Base-by-base conservation (phyloP, 2,329 filamentous ascomycete species). In the Talaromyces sp. region DNA sequence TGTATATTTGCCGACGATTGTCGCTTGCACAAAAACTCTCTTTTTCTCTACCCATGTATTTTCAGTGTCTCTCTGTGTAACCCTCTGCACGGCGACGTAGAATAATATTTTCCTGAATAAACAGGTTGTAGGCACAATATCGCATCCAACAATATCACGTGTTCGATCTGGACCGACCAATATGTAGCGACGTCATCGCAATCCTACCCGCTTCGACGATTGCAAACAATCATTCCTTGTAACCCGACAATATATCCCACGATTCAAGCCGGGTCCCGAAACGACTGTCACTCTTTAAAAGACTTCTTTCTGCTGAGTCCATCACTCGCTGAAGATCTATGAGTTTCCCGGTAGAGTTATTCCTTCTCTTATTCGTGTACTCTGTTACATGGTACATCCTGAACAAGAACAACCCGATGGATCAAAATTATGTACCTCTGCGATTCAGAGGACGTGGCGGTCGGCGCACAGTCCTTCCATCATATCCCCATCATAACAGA, bases 401-500 rank as follows among this genome's bases (percentile, higher is more conserved):
- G 33, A 57, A 39, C 19, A 33, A 35, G n/a, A 37, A 43, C 13
- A 15, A 59, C 56, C 17, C 9, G 8, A 59, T 59, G 56, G 35
- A 59, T 31, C 37, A 45, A n/a, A 59, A 45, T 15, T 37, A 31
- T 45, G n/a, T 45, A 1, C 56, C 37, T 33, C 8, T 31, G 8
- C 56, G 56, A n/a, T 45, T 31, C 6, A 15, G 56, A 59, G 56
- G 22, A 59, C 56, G 56, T 1, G 56, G 56, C 15, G 56, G 56
- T 43, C 56, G 22, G 11, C 61, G 61, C 8, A 27, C 50, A 49
- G 63, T 65, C 6, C 58, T 59, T 10, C 64, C 64, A 15, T 57
- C 64, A 17, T 49, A 61, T 49, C 58, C 58, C 3, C 37, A 58
- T 15, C 52, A 66, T 22, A 27, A 33, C n/a, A 19, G 54, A 25